Evolutionary conservation across 306 rosid species (phyloP), one percentile per base, ranked within the genome.

Genomic region (Vigna hirtella): DNA sequence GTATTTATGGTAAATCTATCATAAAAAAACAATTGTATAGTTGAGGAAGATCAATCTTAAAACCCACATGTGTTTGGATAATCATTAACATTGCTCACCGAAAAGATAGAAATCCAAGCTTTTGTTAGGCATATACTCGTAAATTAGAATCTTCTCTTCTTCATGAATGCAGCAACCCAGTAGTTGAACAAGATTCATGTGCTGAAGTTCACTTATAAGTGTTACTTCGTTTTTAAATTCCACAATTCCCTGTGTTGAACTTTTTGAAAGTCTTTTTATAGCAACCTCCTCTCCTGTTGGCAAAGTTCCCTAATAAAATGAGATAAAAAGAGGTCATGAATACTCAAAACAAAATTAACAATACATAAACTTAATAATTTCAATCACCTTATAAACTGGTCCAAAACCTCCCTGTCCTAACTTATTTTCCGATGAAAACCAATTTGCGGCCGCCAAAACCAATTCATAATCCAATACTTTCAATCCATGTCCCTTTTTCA

Each of bases 381-480:
- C 15, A 26, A 5, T 26, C n/a, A 83, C 81, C 86, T 73, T 83
- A 58, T 83, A 83, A 50, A 83, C 81, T 28, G 80, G 80, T 51
- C 83, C 86, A 78, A 78, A 83, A 1, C 86, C 86, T 45, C 86
- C 83, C 5, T 80, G 56, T 51, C 84, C 85, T 48, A 84, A 47
- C 63, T 58, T 49, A 28, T 77, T 80, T 59, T 61, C 69, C 0
- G 15, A n/a, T 11, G 83, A 67, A 66, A 84, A 81, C 30, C n/a
- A 36, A 13, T 22, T 15, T 34, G 87, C 77, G 5, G 74, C 85
- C 9, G 9, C 64, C 34, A 81, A 5, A 13, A 80, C 8, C 10
- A 83, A 83, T 8, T 20, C 14, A 42, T 86, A 83, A 34, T 15
- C 28, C 10, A 66, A 40, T 2, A 15, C 14, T 52, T 30, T 66